Evolutionary conservation across 257 asterid genomes (phyloP).

Genomic region (Solanum paucissectum): DNA sequence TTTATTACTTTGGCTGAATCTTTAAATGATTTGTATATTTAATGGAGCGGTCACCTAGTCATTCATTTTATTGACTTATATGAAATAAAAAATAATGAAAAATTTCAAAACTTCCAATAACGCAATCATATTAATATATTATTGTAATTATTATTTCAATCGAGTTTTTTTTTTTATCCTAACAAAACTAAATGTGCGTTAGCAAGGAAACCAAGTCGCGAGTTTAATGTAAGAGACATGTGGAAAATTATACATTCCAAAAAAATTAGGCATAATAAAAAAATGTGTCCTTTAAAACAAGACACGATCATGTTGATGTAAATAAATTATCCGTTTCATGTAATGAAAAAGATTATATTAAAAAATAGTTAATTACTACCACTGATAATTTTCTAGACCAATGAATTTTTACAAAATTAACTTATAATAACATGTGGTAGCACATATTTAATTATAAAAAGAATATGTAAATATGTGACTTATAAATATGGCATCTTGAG

Average conservation of each 20-base stretch:
- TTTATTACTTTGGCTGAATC: background rate
- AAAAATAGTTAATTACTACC: too few species aligned
- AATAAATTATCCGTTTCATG: accelerated
- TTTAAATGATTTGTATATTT: background rate
- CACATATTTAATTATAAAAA: background rate
- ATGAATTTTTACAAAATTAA: background rate
- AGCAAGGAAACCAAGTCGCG: too few species aligned
- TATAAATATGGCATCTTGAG: background rate
- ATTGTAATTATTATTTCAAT: too few species aligned
- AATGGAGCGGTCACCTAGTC: background rate
- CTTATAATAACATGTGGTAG: background rate
- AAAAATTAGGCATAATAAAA: too few species aligned
- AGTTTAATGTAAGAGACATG: background rate
- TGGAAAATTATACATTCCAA: background rate
- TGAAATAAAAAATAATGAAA: background rate
- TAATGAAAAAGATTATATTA: too few species aligned
- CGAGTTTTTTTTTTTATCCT: background rate
- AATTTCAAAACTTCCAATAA: background rate
- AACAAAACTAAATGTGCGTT: too few species aligned
- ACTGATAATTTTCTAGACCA: background rate
- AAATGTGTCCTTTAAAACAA: too few species aligned
- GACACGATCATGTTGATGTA: background rate
- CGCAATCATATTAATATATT: background rate
- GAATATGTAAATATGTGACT: background rate
- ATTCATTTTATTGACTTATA: background rate